Conservation (phyloP, 2,329 filamentous ascomycete genomes). For the Colletotrichum trifolii region DNA sequence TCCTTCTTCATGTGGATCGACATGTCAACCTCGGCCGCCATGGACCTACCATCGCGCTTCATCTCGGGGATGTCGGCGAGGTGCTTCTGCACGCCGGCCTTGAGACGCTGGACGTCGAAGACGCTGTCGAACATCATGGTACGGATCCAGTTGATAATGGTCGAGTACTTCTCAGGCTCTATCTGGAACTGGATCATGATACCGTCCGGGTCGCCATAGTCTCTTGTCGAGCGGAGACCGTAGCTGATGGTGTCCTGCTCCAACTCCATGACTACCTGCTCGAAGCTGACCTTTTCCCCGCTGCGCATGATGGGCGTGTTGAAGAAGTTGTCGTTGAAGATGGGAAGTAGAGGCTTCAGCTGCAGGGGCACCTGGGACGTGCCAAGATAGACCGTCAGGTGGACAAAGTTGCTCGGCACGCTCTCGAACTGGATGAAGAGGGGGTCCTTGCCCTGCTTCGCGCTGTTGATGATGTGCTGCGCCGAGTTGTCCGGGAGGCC, state of each 20-base stretch:
- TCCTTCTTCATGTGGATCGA: slow-evolving; percentile 84
- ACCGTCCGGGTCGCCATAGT: slow-evolving; percentile 83
- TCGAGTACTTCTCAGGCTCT: slow-evolving; percentile 87
- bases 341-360: slow-evolving; percentile 82
- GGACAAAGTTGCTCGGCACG: slow-evolving; percentile 91
- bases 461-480: slow-evolving; percentile 80
- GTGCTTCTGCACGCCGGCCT: slow-evolving; percentile 79
- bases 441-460: slow-evolving; percentile 70
- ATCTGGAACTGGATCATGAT: slow-evolving; percentile 85
- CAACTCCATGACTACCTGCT: slow-evolving; percentile 89
- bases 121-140: slow-evolving; percentile 89
- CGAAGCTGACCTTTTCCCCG: slow-evolving; percentile 84
- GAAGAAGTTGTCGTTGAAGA: slow-evolving; percentile 95
- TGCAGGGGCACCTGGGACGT: slow-evolving; percentile 82
- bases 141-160: slow-evolving; percentile 84
- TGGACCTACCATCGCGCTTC: slow-evolving; percentile 84
- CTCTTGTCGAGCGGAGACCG: slow-evolving; percentile 73
- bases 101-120: slow-evolving; percentile 78
- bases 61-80: slow-evolving; percentile 91
- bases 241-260: slow-evolving; percentile 94
- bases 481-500: slow-evolving; percentile 75
- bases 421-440: slow-evolving; percentile 98
- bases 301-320: slow-evolving; percentile 85
- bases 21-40: slow-evolving; percentile 74
- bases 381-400: slow-evolving; percentile 83